Evolutionary conservation across 305 asterid species (phyloP).

Genomic region (Ajuga reptans): DNA sequence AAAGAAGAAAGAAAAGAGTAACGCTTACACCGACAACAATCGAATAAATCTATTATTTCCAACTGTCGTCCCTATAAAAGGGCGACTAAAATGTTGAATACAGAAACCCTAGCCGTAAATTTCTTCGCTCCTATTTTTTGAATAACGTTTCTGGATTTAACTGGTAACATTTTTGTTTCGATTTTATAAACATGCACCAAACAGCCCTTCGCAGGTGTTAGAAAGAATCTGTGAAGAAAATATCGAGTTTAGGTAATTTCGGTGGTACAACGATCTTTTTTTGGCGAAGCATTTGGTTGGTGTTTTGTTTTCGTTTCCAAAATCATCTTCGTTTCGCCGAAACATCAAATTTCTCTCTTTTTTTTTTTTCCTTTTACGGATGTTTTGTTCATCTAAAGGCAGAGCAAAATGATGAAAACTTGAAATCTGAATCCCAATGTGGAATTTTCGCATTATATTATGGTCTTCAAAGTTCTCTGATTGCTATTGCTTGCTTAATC

Average conservation of each 20-base stretch:
- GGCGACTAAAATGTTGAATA: too few relatives aligned
- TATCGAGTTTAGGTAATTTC: conserved; percentile 35
- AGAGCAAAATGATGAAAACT: conserved; percentile 34
- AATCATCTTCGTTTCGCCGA: conserved; percentile 29
- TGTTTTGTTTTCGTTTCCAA: not conserved
- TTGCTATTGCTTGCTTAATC: conserved; percentile 20
- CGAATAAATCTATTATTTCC: too few relatives aligned
- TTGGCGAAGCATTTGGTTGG: conserved; percentile 22
- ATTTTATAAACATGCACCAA: conserved; percentile 25
- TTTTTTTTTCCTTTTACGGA: not conserved
- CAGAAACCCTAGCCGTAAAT: too few relatives aligned
- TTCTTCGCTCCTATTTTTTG: too few relatives aligned
- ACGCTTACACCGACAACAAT: too few relatives aligned
- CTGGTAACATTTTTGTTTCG: not conserved
- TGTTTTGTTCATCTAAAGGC: not conserved
- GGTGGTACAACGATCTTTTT: conserved; percentile 28
- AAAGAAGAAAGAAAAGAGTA: too few relatives aligned
- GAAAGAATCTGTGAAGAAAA: conserved; percentile 35
- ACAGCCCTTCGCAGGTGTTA: conserved; percentile 45
- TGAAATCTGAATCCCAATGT: conserved; percentile 28
- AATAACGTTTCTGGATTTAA: not conserved
- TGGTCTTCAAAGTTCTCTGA: conserved; percentile 58
- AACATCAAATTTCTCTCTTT: not conserved
- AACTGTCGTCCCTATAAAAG: too few relatives aligned
- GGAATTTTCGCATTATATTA: conserved; percentile 16